Conservation (phyloP, 1,284 basidiomycete species). For the Cronartium quercuum region DNA sequence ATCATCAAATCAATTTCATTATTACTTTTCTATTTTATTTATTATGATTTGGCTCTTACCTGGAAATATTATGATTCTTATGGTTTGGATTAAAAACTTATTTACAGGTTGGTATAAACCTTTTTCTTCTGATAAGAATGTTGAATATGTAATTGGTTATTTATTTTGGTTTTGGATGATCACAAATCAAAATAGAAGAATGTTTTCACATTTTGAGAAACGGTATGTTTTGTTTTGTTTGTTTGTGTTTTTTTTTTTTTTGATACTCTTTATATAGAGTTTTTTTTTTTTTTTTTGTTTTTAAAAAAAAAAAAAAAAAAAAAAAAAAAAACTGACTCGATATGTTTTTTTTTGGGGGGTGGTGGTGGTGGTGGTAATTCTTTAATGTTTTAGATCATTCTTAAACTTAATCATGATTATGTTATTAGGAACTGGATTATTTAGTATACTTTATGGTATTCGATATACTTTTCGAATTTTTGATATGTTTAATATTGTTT, state of each 20-base stretch:
- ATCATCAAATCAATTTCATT: slow-evolving; percentile 38
- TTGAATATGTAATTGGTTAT: slow-evolving; percentile 46
- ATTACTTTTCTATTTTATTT: slow-evolving; percentile 59
- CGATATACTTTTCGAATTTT: neutral
- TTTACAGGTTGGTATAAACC: slow-evolving; percentile 48
- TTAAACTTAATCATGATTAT: neutral
- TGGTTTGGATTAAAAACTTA: slow-evolving; percentile 79
- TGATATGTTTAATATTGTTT: slow-evolving; percentile 1
- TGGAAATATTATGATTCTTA: slow-evolving; percentile 67
- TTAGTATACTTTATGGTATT: slow-evolving; percentile 4
- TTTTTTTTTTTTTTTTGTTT: neutral
- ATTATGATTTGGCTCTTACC: slow-evolving; percentile 80
- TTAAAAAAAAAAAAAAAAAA: neutral
- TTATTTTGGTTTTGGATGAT: slow-evolving; percentile 43
- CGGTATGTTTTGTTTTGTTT: neutral
- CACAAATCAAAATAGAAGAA: neutral
- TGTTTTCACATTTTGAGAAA: neutral
- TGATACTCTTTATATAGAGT: neutral
- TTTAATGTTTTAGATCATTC: neutral
- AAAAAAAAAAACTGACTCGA: neutral
- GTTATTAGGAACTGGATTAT: slow-evolving; percentile 18
- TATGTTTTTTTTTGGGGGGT: too few species aligned
- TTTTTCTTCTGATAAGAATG: slow-evolving; percentile 50
- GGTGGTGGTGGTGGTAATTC: neutral
- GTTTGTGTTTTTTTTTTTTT: too few species aligned